Percentiles rank a stretch among this genome's conserved stretches.
phyloP scores from a whole-genome alignment of 768 basidiomycete genomes.

The Amanita pallidorosea region DNA sequence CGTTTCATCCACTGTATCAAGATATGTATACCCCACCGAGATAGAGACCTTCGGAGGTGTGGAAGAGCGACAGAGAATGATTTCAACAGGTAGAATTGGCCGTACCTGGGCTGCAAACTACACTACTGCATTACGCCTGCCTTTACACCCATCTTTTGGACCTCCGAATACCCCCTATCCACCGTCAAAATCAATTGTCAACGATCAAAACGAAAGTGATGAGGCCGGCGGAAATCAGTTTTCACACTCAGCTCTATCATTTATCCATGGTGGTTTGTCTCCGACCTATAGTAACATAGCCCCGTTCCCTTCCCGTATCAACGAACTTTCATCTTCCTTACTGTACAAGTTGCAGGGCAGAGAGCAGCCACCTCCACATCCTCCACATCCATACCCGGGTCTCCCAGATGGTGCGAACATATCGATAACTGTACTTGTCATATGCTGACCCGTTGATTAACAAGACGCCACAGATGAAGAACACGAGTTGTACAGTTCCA shows the following conservation, averaged over 20 bases:
- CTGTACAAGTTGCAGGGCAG: conserved; percentile 61
- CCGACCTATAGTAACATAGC: conserved; percentile 63
- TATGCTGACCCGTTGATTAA: conserved; percentile 15
- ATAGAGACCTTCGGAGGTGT: conserved; percentile 74
- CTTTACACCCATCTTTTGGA: conserved; percentile 63
- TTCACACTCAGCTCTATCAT: conserved; percentile 76
- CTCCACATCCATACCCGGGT: conserved; percentile 24
- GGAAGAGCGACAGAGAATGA: conserved; percentile 56
- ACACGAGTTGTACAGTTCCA: conserved; percentile 53
- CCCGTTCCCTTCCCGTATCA: conserved; percentile 82
- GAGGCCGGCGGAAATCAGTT: conserved; percentile 25
- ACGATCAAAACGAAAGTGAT: conserved; percentile 20
- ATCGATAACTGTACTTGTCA: neutral
- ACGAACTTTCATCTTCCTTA: conserved; percentile 59
- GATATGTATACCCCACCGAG: conserved; percentile 80
- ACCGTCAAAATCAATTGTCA: conserved; percentile 11
- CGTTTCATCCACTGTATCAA: conserved; percentile 15
- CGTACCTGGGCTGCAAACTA: conserved; percentile 82
- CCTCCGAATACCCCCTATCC: conserved; percentile 50
- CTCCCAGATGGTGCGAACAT: conserved; percentile 40
- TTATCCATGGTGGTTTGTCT: conserved; percentile 88
- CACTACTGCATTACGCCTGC: conserved; percentile 69
- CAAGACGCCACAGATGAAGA: conserved; percentile 55
- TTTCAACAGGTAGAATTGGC: conserved; percentile 71
- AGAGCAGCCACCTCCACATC: conserved; percentile 65